Evolutionary conservation across 2,329 filamentous ascomycete genomes (phyloP).

Genomic region (Arthrocladium fulminans): DNA sequence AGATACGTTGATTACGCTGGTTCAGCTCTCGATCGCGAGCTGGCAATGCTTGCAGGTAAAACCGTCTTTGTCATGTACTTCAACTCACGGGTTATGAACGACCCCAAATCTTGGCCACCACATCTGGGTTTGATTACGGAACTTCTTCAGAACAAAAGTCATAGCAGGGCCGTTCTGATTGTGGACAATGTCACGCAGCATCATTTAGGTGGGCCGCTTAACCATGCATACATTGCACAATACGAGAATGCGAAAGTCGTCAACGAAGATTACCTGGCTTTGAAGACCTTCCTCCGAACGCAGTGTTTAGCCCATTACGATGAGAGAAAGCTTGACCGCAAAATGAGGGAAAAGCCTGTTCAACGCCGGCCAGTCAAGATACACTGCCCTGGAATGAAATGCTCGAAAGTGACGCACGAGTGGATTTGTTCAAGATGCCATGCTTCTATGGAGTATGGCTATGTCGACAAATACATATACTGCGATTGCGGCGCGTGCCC

Average conservation of each 20-base stretch:
- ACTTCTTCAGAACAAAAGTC: constrained; percentile 14
- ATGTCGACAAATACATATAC: constrained; percentile 28
- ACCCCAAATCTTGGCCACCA: constrained; percentile 15
- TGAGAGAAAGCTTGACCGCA: constrained; percentile 12
- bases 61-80: constrained; percentile 24
- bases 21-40: constrained; percentile 5
- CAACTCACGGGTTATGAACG: constrained; percentile 11
- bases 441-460: constrained; percentile 16
- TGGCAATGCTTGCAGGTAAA: constrained; percentile 2
- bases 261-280: constrained; percentile 17
- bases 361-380: constrained; percentile 27
- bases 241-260: constrained; percentile 8
- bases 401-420: constrained; percentile 9
- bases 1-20: constrained; percentile 22
- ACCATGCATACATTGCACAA: constrained; percentile 13
- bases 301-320: constrained; percentile 21
- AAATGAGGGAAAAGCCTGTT: constrained; percentile 20
- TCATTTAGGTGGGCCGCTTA: neutral
- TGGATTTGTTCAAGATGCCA: neutral
- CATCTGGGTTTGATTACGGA: constrained; percentile 21
- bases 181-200: constrained; percentile 15
- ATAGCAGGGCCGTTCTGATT: constrained; percentile 15
- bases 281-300: constrained; percentile 17
- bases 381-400: constrained; percentile 26
- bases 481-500: constrained; percentile 31